phyloP scores from a whole-genome alignment of 2,329 filamentous ascomycete genomes.

The Dryadomyces quercus-mongolicae region DNA sequence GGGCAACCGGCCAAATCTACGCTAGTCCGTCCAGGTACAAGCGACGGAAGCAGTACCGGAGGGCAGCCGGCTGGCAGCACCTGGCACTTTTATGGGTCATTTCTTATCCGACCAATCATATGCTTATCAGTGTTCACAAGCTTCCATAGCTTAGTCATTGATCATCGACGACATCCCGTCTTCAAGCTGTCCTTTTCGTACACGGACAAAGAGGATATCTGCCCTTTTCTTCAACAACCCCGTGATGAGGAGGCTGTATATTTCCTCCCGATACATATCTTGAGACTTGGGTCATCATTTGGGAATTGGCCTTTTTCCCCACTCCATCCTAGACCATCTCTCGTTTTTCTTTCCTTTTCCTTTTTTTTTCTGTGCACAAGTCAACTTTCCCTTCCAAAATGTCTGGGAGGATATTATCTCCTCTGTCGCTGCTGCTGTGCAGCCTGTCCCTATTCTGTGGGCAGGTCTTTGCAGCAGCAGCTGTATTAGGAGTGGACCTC shows the following conservation, averaged over 20 bases:
- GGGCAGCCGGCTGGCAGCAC: not conserved
- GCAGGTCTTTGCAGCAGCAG: conserved; percentile 45
- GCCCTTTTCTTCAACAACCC: not conserved
- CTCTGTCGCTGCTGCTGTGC: conserved; percentile 24
- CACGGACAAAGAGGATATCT: not conserved
- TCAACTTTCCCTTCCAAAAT: conserved; percentile 15
- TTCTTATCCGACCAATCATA: conserved; percentile 9
- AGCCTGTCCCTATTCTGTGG: conserved; percentile 30
- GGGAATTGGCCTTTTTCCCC: too few species aligned
- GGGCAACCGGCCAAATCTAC: not conserved
- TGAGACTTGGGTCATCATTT: not conserved
- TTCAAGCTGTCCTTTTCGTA: conserved; percentile 11
- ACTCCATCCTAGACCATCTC: too few species aligned
- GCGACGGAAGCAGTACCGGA: too few species aligned
- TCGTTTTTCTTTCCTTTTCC: not conserved
- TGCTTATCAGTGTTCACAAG: conserved; percentile 7
- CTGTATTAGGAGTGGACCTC: conserved; percentile 84
- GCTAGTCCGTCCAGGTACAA: too few species aligned
- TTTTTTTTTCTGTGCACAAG: not conserved
- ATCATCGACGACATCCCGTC: not conserved
- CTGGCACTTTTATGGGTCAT: not conserved
- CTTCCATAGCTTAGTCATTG: not conserved
- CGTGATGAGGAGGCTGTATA: not conserved
- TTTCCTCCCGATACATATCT: not conserved
- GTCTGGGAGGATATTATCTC: conserved; percentile 23